Conservation (phyloP, 208 protist genomes). For the Novymonas esmeraldas region DNA sequence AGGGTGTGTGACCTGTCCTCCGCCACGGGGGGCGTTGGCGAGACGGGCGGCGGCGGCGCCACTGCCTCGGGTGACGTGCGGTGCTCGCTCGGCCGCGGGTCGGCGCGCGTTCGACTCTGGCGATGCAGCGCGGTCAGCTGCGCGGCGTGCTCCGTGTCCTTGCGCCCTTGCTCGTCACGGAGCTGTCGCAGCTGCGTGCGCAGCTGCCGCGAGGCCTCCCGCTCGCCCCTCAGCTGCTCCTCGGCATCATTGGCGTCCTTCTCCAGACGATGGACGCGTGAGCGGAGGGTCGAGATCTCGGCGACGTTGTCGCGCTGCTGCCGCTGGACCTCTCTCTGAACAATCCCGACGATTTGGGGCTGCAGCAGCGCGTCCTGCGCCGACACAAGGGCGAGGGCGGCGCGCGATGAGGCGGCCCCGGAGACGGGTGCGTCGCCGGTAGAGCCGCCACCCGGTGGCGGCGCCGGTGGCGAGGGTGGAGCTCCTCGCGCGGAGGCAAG, state of each 20-base stretch:
- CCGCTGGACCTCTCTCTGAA: conserved; percentile 51
- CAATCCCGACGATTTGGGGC: conserved; percentile 56
- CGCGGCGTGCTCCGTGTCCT: conserved; percentile 36
- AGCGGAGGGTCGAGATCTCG: conserved; percentile 64
- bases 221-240: conserved; percentile 59
- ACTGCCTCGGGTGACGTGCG: neutral
- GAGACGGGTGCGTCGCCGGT: neutral
- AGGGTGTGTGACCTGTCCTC: neutral
- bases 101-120: conserved; percentile 18
- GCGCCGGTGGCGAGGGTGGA: no score
- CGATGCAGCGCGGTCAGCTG: conserved; percentile 33
- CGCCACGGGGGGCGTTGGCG: neutral
- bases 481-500: conserved; percentile 21
- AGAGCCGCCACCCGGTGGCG: neutral
- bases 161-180: conserved; percentile 33
- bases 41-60: neutral
- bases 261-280: conserved; percentile 43
- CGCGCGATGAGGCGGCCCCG: neutral
- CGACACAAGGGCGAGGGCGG: conserved; percentile 19
- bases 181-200: conserved; percentile 46
- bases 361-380: conserved; percentile 40
- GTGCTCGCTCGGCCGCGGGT: conserved; percentile 25
- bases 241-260: conserved; percentile 48
- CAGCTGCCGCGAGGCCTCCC: conserved; percentile 43
- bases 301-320: conserved; percentile 71